Evolutionary conservation across 768 basidiomycete species (phyloP), one percentile per base, ranked within the genome.

Genomic region (Lactarius indigo): DNA sequence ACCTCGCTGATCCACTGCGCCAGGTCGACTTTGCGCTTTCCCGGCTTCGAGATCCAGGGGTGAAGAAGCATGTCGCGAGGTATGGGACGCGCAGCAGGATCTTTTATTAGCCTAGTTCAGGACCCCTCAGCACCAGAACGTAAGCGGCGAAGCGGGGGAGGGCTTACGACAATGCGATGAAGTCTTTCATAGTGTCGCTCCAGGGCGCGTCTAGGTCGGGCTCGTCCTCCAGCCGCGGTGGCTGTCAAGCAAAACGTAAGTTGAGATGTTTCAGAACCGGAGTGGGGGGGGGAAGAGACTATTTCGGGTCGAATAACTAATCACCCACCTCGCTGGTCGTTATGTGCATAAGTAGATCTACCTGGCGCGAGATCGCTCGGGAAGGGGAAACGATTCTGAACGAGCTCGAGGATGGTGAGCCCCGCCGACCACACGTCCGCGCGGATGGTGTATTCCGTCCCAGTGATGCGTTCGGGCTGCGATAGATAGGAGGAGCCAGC

Each of bases 351-450:
- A 96, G 84, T 44, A 96, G 79, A 71, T 96, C 95, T 76, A 96
- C 92, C 2, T n/a, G 91, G 86, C 1, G 90, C 86, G 18, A 94
- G 80, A 72, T 94, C 92, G 20, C 84, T 84, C 1, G 94, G 92
- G 78, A 93, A 96, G 8, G 95, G 95, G 80, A 94, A 96, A 54
- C 89, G 85, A 67, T 94, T 95, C 72, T 90, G 84, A 2, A 93
- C 90, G 28, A 97, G 84, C 77, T 97, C 95, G 71, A 97, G 82
- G 31, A 97, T 82, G 1, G 93, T 90, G 44, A 97, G 89, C 6
- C 94, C 95, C 7, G 92, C 87, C 0, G 94, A 96, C 95, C 95
- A 97, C 26, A 97, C 94, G 74, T 97, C 94, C 31, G 94, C 91
- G 63, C 91, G 84, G 72, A 95, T 94, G n/a, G 91, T 90, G 73